Percentiles rank a stretch among this genome's conserved stretches.
Evolutionary conservation across 306 rosid genomes (phyloP).

Genomic region (Notholithocarpus densiflorus): DNA sequence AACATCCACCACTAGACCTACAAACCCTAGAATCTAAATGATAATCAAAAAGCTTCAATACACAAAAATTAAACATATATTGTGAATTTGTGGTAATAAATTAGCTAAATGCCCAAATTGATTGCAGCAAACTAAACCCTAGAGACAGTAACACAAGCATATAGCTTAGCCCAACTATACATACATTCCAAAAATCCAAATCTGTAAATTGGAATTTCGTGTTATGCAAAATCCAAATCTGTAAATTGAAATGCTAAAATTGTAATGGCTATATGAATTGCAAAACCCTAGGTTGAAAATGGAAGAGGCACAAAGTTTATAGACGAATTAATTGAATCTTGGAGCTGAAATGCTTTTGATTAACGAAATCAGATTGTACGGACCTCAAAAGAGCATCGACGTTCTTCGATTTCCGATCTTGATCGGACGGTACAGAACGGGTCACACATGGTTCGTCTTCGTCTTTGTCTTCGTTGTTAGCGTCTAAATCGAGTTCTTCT

Average conservation of each 20-base stretch:
- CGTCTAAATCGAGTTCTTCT: not conserved
- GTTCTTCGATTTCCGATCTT: conserved; percentile 65
- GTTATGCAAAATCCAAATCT: not conserved
- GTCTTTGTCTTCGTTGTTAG: not conserved
- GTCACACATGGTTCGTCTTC: not conserved
- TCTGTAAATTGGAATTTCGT: not conserved
- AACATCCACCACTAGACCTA: not conserved
- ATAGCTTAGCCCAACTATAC: not conserved
- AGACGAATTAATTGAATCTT: not conserved
- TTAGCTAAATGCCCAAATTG: not conserved
- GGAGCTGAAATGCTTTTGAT: not conserved
- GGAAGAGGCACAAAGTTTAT: not conserved
- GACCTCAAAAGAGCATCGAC: conserved; percentile 84
- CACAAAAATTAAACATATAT: not conserved
- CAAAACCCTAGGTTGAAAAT: not conserved
- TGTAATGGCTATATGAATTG: not conserved
- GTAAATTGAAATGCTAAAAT: not conserved
- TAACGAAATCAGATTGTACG: not conserved
- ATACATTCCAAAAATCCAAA: not conserved
- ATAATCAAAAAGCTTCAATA: not conserved
- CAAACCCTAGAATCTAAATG: not conserved
- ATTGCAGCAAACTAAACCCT: not conserved
- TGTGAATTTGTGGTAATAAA: not conserved
- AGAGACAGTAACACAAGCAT: not conserved
- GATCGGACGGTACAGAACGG: conserved; percentile 26